Base-by-base conservation (phyloP, 495 filamentous ascomycete genomes). In the Halenospora varia region DNA sequence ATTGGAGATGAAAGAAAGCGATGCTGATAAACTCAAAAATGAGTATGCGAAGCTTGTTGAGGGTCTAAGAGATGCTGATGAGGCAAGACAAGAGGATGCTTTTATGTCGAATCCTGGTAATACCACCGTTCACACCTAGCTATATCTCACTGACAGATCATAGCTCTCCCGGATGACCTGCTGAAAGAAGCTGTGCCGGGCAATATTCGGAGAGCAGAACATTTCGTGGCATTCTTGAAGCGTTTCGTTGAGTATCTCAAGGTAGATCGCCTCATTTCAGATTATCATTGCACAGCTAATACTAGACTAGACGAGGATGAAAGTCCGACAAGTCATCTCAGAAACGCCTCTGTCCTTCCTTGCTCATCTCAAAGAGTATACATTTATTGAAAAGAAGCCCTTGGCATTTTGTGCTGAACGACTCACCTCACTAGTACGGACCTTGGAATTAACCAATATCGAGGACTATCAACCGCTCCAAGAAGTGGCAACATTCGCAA, bases 401-500 rank as follows among this genome's bases (percentile, higher is more conserved):
- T 71, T 98, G n/a, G 75, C 83, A 58, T 98, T 97, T 69, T 99
- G 94, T 65, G 90, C 95, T 1, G 95, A 99, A 72, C 86, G 94
- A 25, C 74, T 99, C 4, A 96, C 93, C 1, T 97, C 93, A 2
- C 86, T 99, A 0, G 94, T 97, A 18, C 82, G 95, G 49, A 97
- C 95, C 0, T 82, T 99, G 22, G 95, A 99, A 66, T 86, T 99
- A 50, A 92, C 92, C 18, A 96, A 96, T 61, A 96, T 99, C 50
- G 95, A 97, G 73, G 95, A 99, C 66, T 97, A 95, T 66, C 91
- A 96, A 57, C 88, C 94, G 3, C 80, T 99, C 0, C 95, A 99
- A 77, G 93, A 99, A 76, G 92, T 99, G 11, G 95, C 95, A 8
- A 96, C 93, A 1, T 99, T 99, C 68, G 95, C 95, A n/a, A 99